Base-by-base conservation (phyloP, 2,329 filamentous ascomycete genomes). In the Huntiella omanensis region DNA sequence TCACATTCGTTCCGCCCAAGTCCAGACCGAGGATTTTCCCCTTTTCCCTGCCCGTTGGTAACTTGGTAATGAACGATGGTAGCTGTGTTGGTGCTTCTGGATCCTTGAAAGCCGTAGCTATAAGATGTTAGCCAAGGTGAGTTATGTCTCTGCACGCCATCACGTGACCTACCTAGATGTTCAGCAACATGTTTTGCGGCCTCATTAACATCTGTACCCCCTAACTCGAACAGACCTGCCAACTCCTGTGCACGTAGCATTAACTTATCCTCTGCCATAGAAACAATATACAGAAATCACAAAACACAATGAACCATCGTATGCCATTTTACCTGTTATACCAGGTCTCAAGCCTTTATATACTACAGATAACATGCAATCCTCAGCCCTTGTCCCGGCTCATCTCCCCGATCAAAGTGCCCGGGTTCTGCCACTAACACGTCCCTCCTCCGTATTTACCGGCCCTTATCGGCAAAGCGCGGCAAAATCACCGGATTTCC, bases 21-120 rank as follows among this genome's bases (percentile, higher is more conserved):
- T 62, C 59, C 17, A 62, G 53, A 4, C 57, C 56, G 4, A 62
- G 50, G 32, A 54, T 59, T 1, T 55, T 49, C 5, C 59, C 79
- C 69, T 83, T 82, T 61, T 86, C 82, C 7, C 77, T 80, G 49
- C 82, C 82, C 64, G 83, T 80, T 50, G 82, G 82, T 7, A 86
- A 77, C 5, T 71, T 72, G 1, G 80, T 84, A 42, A 86, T 80
- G 58, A 82, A 86, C 7, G 80, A 83, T 1, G 81, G 81, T 52
- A 86, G 84, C 62, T 86, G 81, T 57, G 75, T 80, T 64, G 76
- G 70, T 46, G 71, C 37, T 13, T 37, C 71, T 54, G 75, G 67
- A 56, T 74, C 70, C 49, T 65, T 60, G 47, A 84, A 61, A 34
- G 80, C 80, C 60, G 46, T 17, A 13, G 28, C 51, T 52, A 42